phyloP scores from a whole-genome alignment of 148 eudicot species.

The Rhododendron kiyosumense region DNA sequence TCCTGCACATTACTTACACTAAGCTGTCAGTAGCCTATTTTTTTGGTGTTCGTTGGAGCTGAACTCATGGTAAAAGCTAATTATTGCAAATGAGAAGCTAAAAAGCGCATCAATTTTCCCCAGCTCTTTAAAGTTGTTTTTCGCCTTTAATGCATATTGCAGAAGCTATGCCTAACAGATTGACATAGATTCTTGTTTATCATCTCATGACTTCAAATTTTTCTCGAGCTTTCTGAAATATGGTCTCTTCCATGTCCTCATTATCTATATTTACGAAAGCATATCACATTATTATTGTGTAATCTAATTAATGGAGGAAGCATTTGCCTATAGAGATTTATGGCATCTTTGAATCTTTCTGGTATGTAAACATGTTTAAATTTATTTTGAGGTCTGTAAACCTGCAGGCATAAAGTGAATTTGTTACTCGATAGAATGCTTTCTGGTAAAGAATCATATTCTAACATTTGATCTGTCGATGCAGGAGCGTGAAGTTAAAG shows the following conservation, averaged over 20 bases:
- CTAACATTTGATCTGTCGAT: slow-evolving; percentile 15
- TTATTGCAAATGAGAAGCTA: background rate
- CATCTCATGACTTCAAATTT: background rate
- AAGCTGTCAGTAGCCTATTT: background rate
- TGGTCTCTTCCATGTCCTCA: background rate
- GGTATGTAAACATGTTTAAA: background rate
- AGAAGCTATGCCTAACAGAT: background rate
- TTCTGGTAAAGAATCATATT: background rate
- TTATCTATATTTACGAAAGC: background rate
- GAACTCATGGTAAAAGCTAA: background rate
- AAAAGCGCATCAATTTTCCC: background rate
- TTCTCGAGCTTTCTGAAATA: background rate
- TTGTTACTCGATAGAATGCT: background rate
- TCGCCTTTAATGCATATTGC: background rate
- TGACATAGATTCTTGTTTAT: background rate
- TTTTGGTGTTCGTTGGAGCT: background rate
- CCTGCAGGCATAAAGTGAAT: background rate
- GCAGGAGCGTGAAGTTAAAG: slow-evolving; percentile 96
- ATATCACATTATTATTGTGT: background rate
- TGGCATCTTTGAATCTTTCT: background rate
- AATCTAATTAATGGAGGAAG: background rate
- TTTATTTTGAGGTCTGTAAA: background rate
- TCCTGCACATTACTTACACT: background rate
- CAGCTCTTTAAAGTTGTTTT: background rate
- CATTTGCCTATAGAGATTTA: background rate